A percentile compares a stretch with the other conserved stretches of the same genome.
Conservation (phyloP, 2,329 filamentous ascomycete genomes). For the Colletotrichum brevisporum region DNA sequence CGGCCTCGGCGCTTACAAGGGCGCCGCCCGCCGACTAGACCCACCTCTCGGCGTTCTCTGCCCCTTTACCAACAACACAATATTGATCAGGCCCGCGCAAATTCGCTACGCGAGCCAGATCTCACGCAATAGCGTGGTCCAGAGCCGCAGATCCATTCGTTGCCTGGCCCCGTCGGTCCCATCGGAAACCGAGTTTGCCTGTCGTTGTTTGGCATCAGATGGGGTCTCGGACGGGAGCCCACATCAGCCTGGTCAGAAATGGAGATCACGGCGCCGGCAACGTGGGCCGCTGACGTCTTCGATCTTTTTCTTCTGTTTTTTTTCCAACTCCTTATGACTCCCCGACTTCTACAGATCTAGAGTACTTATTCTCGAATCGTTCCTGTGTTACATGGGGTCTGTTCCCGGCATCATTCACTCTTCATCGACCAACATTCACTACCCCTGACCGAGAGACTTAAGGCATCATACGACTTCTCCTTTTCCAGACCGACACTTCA, state of each 20-base stretch:
- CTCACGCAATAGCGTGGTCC: background rate
- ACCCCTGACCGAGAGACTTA: too few relatives aligned
- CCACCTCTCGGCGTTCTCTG: background rate
- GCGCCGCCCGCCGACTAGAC: constrained; percentile 12
- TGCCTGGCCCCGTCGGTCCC: background rate
- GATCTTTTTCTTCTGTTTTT: constrained; percentile 10
- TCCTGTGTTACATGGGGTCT: background rate
- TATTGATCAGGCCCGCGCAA: background rate
- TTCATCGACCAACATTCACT: background rate
- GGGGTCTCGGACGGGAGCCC: constrained; percentile 8
- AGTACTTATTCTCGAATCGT: constrained; percentile 6
- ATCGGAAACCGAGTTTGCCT: constrained; percentile 5
- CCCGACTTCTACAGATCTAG: background rate
- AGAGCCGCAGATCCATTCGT: background rate
- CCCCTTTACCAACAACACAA: background rate
- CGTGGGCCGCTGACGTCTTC: constrained; percentile 28
- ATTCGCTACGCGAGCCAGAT: constrained; percentile 10
- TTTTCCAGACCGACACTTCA: background rate
- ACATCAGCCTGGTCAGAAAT: constrained; percentile 18
- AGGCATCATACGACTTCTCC: too few relatives aligned
- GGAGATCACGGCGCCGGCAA: constrained; percentile 19
- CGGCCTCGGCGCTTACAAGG: background rate
- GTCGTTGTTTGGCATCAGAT: background rate
- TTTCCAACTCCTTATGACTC: background rate
- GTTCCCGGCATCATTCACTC: background rate